A percentile compares a stretch with the other conserved stretches of the same genome.
Evolutionary conservation across 2,329 filamentous ascomycete species (phyloP).

Genomic region (Xenosphaeropsis pyriputrescens): DNA sequence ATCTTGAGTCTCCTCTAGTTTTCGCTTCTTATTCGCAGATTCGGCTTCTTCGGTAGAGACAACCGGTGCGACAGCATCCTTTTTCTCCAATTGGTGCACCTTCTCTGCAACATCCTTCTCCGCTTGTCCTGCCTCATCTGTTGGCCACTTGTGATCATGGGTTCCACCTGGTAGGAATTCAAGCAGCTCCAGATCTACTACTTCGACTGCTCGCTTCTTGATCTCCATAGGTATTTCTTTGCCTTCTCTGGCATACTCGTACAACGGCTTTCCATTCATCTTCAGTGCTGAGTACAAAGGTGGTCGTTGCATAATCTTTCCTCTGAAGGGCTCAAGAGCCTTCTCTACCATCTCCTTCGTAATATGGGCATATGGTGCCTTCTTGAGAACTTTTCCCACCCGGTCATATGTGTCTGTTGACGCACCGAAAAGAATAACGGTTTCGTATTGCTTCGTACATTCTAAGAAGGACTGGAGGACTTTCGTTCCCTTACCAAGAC

Average conservation of each 20-base stretch:
- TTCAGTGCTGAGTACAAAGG: constrained; percentile 88
- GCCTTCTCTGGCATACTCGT: constrained; percentile 89
- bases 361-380: constrained; percentile 64
- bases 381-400: constrained; percentile 67
- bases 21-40: constrained; percentile 15
- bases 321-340: constrained; percentile 60
- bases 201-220: constrained; percentile 63
- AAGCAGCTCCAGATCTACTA: constrained; percentile 61
- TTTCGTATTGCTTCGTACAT: constrained; percentile 90
- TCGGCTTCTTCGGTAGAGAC: constrained; percentile 11
- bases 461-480: constrained; percentile 61
- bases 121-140: constrained; percentile 58
- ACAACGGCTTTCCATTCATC: constrained; percentile 85
- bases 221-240: constrained; percentile 78
- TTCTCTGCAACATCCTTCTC: constrained; percentile 68
- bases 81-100: constrained; percentile 46
- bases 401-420: constrained; percentile 88
- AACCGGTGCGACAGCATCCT: constrained; percentile 8
- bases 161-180: constrained; percentile 76
- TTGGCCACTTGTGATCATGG: constrained; percentile 68
- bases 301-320: constrained; percentile 77
- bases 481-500: constrained; percentile 81
- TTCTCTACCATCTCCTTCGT: constrained; percentile 67
- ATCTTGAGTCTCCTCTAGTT: constrained; percentile 15
- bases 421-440: constrained; percentile 76